A percentile compares a stretch with the other conserved stretches of the same genome.
Evolutionary conservation across 257 asterid species (phyloP).

Genomic region (Gentiana straminea): DNA sequence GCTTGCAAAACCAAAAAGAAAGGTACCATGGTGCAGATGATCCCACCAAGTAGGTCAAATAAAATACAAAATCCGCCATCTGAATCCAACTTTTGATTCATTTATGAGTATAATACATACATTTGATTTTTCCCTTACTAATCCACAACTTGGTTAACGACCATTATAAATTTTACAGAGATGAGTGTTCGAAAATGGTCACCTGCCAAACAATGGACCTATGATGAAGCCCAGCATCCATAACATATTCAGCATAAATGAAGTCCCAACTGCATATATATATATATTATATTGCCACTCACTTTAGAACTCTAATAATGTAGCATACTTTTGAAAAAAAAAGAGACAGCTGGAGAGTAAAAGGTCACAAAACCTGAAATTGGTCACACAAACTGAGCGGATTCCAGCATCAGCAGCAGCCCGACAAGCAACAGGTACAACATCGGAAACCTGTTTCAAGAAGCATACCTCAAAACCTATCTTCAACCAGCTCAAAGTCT

Average conservation of each 20-base stretch:
- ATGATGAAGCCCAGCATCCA: conserved; percentile 94
- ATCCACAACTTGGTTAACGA: too few relatives aligned
- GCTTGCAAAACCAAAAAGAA: too few relatives aligned
- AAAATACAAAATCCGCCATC: too few relatives aligned
- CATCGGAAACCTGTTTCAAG: conserved; percentile 84
- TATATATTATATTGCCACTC: background rate
- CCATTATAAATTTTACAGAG: too few relatives aligned
- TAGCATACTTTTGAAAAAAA: background rate
- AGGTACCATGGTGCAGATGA: too few relatives aligned
- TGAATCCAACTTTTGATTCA: too few relatives aligned
- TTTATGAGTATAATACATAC: too few relatives aligned
- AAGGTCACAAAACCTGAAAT: conserved; percentile 51
- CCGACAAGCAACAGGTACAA: conserved; percentile 96
- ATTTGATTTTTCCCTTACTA: too few relatives aligned
- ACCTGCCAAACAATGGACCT: conserved; percentile 99
- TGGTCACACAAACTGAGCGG: conserved; percentile 88
- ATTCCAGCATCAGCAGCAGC: conserved; percentile 99
- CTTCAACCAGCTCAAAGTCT: background rate
- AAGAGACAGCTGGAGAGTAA: too few relatives aligned
- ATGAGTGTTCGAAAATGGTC: background rate
- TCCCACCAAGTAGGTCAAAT: too few relatives aligned
- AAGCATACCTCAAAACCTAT: background rate
- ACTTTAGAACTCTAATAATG: background rate
- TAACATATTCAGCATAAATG: conserved; percentile 92
- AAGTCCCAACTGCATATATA: conserved; percentile 83